Evolutionary conservation across 352 stramenopile species (phyloP), one percentile per base, ranked within the genome.

Genomic region (Phytophthora crassamura): DNA sequence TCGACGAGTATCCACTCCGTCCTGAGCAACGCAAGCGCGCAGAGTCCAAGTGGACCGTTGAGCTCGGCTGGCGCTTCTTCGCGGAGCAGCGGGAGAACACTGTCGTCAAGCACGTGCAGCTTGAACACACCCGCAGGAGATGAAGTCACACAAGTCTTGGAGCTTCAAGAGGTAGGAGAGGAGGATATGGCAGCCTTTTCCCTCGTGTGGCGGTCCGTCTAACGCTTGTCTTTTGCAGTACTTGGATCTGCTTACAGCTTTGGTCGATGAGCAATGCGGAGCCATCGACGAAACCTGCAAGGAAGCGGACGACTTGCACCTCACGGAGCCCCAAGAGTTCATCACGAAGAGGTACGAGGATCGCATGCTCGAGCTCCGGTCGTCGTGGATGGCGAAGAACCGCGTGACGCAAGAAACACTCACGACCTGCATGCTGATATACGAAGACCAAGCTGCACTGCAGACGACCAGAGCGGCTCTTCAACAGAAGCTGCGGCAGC

Each of bases 351-450:
- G 59, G 59, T 67, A 67, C 25, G 34, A 67, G 7, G 34, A 55
- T 12, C 59, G 41, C 10, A 45, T 60, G 48, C 22, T 34, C 35
- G 49, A 54, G 25, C 30, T 67, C 39, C 59, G 50, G 1, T 48
- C 50, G 8, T 41, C 42, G n/a, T 67, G 59, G 59, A 20, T 67
- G n/a, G 33, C 34, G 11, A 60, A 28, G 22, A 53, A 60, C 33
- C 48, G 12, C 38, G 40, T 67, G n/a, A 56, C 59, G n/a, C 59
- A 67, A 50, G 59, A 67, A 22, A 60, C 35, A 20, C 49, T 67
- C 42, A 67, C 49, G 18, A 67, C 35, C 14, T 67, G 48, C 40
- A 67, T 67, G 59, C 35, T 67, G 20, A 41, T 67, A 7, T 67
- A 60, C 46, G 59, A 60, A 47, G 41, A 45, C 11, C 36, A 60